phyloP scores from a whole-genome alignment of 139 green algal species.

The Volvox reticuliferus region DNA sequence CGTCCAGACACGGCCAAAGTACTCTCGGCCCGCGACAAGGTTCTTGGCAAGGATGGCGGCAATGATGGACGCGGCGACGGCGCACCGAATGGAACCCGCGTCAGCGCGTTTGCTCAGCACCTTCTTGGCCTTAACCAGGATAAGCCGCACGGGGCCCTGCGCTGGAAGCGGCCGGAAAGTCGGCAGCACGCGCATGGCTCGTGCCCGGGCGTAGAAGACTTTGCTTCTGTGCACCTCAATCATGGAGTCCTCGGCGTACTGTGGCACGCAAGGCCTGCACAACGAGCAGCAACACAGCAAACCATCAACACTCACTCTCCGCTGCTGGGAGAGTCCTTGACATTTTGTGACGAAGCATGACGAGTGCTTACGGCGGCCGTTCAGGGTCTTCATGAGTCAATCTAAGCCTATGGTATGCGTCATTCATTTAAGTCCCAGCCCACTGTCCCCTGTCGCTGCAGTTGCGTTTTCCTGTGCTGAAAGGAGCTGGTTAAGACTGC shows the following conservation, averaged over 20 bases:
- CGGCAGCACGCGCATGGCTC: slow-evolving; percentile 6
- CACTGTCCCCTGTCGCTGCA: too few relatives aligned
- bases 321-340: too few relatives aligned
- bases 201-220: background rate
- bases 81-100: background rate
- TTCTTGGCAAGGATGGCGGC: background rate
- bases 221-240: slow-evolving; percentile 38
- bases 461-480: too few relatives aligned
- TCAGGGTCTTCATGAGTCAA: too few relatives aligned
- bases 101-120: background rate
- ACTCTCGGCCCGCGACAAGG: slow-evolving; percentile 32
- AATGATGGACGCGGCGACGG: background rate
- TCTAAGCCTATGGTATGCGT: too few relatives aligned
- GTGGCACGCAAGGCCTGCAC: slow-evolving; percentile 27
- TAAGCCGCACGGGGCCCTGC: background rate
- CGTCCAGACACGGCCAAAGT: slow-evolving; percentile 44
- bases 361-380: too few relatives aligned
- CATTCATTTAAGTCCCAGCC: too few relatives aligned
- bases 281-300: too few relatives aligned
- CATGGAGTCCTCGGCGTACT: slow-evolving; percentile 21
- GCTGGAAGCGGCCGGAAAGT: slow-evolving; percentile 16
- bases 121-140: background rate
- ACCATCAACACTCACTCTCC: too few relatives aligned
- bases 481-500: too few relatives aligned
- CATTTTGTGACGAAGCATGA: too few relatives aligned